Percentiles rank a stretch among this genome's conserved stretches.
phyloP scores from a whole-genome alignment of 192 early-diverging fungal genomes.

The Spizellomyces punctatus region DNA sequence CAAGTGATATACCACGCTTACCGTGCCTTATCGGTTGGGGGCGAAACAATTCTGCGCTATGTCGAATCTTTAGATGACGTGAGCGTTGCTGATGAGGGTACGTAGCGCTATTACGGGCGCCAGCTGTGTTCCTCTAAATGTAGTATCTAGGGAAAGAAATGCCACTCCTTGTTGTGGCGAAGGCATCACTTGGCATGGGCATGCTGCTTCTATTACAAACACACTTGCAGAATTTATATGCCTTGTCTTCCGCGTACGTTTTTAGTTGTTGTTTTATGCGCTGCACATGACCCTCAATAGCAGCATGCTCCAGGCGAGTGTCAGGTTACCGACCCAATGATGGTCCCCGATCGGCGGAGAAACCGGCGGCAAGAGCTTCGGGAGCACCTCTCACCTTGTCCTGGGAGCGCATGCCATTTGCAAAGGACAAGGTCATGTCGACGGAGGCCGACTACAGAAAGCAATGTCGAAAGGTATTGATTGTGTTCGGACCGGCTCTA shows the following conservation, averaged over 20 bases:
- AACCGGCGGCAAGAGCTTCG: slow-evolving; percentile 52
- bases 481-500: not conserved
- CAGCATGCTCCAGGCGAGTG: slow-evolving; percentile 7
- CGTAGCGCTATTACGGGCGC: no score
- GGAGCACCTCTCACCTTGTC: slow-evolving; percentile 28
- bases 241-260: slow-evolving; percentile 32
- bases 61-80: no score
- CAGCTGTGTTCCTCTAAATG: no score
- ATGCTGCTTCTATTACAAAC: slow-evolving; percentile 66
- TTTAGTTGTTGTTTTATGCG: no score
- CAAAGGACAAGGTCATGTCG: slow-evolving; percentile 14
- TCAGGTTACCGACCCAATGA: slow-evolving; percentile 34
- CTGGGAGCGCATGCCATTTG: slow-evolving; percentile 47
- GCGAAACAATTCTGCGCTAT: slow-evolving; percentile 54
- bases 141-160: no score
- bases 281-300: no score
- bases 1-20: slow-evolving; percentile 73
- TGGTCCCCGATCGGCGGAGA: slow-evolving; percentile 51
- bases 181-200: slow-evolving; percentile 60
- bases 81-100: no score
- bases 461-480: slow-evolving; percentile 35
- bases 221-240: slow-evolving; percentile 63
- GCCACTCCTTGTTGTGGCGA: slow-evolving; percentile 38
- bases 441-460: slow-evolving; percentile 25
- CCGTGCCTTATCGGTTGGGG: slow-evolving; percentile 72